Conservation (phyloP, 2,329 filamentous ascomycete genomes). For the Bisporella sp. region DNA sequence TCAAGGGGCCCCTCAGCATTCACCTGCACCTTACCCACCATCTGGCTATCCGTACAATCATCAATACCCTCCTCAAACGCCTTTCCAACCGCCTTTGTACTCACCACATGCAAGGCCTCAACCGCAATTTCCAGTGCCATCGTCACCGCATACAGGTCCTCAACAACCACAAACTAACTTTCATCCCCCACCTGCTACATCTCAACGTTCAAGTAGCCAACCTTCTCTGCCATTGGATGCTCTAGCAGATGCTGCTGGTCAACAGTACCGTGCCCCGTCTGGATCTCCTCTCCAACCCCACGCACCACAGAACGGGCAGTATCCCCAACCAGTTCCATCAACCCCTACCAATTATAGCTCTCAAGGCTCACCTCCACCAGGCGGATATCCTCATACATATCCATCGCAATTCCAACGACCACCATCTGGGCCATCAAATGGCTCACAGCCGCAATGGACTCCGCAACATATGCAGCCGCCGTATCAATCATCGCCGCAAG, state of each 20-base stretch:
- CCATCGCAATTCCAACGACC: constrained; percentile 14
- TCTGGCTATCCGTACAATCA: too few relatives aligned
- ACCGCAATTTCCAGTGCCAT: constrained; percentile 2
- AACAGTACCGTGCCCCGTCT: constrained; percentile 24
- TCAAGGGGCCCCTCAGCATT: constrained; percentile 12
- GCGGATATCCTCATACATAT: constrained; percentile 13
- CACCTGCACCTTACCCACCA: not conserved
- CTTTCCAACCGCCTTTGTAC: not conserved
- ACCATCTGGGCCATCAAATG: constrained; percentile 7
- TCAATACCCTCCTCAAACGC: constrained; percentile 3
- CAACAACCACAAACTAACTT: constrained; percentile 15
- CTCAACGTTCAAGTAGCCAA: constrained; percentile 12
- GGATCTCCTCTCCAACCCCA: constrained; percentile 16
- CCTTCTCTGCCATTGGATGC: constrained; percentile 21
- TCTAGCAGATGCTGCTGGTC: constrained; percentile 25
- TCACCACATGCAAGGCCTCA: not conserved
- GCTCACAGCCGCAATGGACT: constrained; percentile 17
- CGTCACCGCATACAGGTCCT: constrained; percentile 23
- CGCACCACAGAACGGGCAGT: constrained; percentile 3
- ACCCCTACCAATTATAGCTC: not conserved
- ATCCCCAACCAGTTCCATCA: not conserved
- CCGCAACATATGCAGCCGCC: constrained; percentile 11
- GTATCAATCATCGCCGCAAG: constrained; percentile 9
- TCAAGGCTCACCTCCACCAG: constrained; percentile 14
- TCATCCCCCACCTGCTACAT: constrained; percentile 20